phyloP scores from a whole-genome alignment of 495 filamentous ascomycete genomes.

The Penicillium dipodomyicola region DNA sequence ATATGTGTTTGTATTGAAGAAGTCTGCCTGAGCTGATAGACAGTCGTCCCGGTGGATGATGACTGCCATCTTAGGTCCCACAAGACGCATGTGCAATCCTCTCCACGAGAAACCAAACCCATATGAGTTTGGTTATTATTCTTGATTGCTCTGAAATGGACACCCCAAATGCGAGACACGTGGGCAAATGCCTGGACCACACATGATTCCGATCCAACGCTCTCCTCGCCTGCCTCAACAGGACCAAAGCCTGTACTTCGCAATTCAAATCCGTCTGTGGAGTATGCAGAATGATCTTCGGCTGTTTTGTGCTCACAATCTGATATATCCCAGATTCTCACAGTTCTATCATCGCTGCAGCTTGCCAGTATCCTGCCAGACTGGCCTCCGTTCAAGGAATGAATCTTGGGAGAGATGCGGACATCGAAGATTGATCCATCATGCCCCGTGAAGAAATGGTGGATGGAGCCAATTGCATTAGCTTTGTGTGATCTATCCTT shows the following conservation, averaged over 20 bases:
- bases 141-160: conserved; percentile 57
- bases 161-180: conserved; percentile 83
- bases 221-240: conserved; percentile 16
- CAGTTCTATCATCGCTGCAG: conserved; percentile 92
- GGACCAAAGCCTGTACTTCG: conserved; percentile 44
- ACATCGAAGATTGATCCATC: conserved; percentile 94
- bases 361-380: conserved; percentile 68
- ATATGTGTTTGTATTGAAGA: conserved; percentile 60
- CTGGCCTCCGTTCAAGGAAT: conserved; percentile 28
- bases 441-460: conserved; percentile 79
- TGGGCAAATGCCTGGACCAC: conserved; percentile 79
- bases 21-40: conserved; percentile 49
- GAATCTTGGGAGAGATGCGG: conserved; percentile 63
- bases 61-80: conserved; percentile 58
- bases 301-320: conserved; percentile 37
- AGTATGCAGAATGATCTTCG: conserved; percentile 37
- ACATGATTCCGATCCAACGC: conserved; percentile 33
- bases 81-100: conserved; percentile 69
- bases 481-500: conserved; percentile 6
- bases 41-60: conserved; percentile 13
- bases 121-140: conserved; percentile 20
- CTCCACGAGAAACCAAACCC: conserved; percentile 69
- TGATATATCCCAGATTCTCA: conserved; percentile 84
- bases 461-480: conserved; percentile 41
- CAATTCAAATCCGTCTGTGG: conserved; percentile 45